Conservation (phyloP, 345 rosid species). For the Abelmoschus esculentus region DNA sequence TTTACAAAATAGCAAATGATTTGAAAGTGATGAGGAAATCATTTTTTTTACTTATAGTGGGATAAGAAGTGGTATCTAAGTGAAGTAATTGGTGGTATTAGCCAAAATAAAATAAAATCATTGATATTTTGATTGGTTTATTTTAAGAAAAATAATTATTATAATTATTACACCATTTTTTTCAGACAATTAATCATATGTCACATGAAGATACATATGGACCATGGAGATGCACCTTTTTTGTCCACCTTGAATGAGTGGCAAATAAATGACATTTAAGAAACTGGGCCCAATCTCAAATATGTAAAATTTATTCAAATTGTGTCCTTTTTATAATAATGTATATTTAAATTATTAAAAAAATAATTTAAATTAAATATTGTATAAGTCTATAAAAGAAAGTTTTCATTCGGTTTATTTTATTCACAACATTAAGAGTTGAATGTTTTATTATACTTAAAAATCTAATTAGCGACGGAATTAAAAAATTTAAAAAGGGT, state of each 20-base stretch:
- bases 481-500: no score
- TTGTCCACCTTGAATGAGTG: neutral
- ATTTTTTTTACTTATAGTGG: neutral
- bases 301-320: neutral
- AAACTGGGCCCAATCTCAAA: neutral
- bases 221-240: neutral
- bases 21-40: constrained; percentile 1
- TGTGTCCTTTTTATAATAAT: no score
- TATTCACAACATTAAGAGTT: no score
- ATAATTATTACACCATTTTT: neutral
- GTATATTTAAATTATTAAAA: no score
- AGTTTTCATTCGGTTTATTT: no score
- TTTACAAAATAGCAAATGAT: neutral
- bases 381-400: no score
- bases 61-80: neutral
- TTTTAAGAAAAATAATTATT: neutral
- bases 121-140: constrained; percentile 15
- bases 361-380: no score
- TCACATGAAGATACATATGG: neutral
- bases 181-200: constrained; percentile 6
- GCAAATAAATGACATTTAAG: constrained; percentile 4
- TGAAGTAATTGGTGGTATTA: neutral
- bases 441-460: no score
- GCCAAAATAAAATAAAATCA: constrained; percentile 8
- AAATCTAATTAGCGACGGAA: no score